phyloP scores from a whole-genome alignment of 352 stramenopile genomes.

The Phytophthora podocarpi region DNA sequence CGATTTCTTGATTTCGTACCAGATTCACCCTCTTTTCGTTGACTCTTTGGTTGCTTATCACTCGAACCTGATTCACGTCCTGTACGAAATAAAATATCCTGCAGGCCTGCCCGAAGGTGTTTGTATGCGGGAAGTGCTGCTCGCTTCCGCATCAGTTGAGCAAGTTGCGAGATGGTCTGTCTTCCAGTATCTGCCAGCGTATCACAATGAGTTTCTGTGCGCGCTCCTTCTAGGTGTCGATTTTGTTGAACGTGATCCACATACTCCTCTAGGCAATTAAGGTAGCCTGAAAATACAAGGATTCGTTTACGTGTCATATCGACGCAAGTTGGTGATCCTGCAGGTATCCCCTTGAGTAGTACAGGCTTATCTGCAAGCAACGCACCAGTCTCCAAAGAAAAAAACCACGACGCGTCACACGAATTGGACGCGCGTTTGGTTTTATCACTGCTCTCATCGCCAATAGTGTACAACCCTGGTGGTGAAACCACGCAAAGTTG shows the following conservation, averaged over 20 bases:
- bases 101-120: slow-evolving; percentile 43
- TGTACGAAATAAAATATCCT: slow-evolving; percentile 54
- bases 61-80: slow-evolving; percentile 30
- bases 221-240: background rate
- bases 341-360: slow-evolving; percentile 61
- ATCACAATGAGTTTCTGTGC: background rate
- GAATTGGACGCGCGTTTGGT: slow-evolving; percentile 50
- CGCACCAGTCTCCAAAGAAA: slow-evolving; percentile 52
- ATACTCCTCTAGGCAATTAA: slow-evolving; percentile 80
- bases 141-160: slow-evolving; percentile 40
- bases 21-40: slow-evolving; percentile 10
- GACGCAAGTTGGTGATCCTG: slow-evolving; percentile 69
- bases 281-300: slow-evolving; percentile 67
- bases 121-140: slow-evolving; percentile 55
- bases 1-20: slow-evolving; percentile 48
- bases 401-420: slow-evolving; percentile 74
- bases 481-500: slow-evolving; percentile 72
- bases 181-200: slow-evolving; percentile 36
- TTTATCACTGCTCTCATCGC: slow-evolving; percentile 44
- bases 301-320: slow-evolving; percentile 51
- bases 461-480: slow-evolving; percentile 55
- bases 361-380: slow-evolving; percentile 43
- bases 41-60: slow-evolving; percentile 16
- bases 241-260: slow-evolving; percentile 27
- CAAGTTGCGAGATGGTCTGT: slow-evolving; percentile 39